Conservation (phyloP, 1,284 basidiomycete species). For the Ustilago cynodontis region DNA sequence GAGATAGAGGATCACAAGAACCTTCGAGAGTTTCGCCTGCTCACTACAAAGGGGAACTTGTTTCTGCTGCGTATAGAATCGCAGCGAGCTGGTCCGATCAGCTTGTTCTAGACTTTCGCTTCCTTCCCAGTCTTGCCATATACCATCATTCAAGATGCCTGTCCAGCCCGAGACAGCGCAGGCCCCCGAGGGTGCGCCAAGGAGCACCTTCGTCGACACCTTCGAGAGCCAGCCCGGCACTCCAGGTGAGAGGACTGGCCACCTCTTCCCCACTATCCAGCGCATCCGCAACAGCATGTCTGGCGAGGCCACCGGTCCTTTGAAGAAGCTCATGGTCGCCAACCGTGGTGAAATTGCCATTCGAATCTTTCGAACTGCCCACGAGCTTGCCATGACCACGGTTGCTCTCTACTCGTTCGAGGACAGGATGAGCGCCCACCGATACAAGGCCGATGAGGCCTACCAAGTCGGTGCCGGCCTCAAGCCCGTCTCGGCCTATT, state of each 20-base stretch:
- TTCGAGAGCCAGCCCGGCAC: constrained; percentile 64
- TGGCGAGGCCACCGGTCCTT: constrained; percentile 48
- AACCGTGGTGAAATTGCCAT: constrained; percentile 86
- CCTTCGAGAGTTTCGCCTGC: constrained; percentile 2
- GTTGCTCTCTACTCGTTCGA: constrained; percentile 98
- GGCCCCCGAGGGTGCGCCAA: constrained; percentile 52
- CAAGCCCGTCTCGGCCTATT: constrained; percentile 94
- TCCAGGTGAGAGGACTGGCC: constrained; percentile 60
- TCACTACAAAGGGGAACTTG: not conserved
- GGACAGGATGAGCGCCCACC: constrained; percentile 95
- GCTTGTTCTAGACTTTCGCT: not conserved
- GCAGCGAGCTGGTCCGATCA: not conserved
- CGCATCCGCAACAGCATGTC: constrained; percentile 60
- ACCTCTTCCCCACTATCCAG: constrained; percentile 66
- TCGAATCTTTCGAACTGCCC: constrained; percentile 96
- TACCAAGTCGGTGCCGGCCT: constrained; percentile 97
- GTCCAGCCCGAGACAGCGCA: constrained; percentile 52
- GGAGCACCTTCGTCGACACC: constrained; percentile 62
- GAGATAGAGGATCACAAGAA: constrained; percentile 21
- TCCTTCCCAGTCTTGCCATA: not conserved
- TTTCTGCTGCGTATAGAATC: constrained; percentile 3
- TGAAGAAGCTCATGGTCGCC: constrained; percentile 68
- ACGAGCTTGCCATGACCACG: constrained; percentile 98
- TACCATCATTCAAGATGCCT: constrained; percentile 32
- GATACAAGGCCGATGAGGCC: constrained; percentile 99